Evolutionary conservation across 768 basidiomycete genomes (phyloP).

Genomic region (Agaricus subrufescens): DNA sequence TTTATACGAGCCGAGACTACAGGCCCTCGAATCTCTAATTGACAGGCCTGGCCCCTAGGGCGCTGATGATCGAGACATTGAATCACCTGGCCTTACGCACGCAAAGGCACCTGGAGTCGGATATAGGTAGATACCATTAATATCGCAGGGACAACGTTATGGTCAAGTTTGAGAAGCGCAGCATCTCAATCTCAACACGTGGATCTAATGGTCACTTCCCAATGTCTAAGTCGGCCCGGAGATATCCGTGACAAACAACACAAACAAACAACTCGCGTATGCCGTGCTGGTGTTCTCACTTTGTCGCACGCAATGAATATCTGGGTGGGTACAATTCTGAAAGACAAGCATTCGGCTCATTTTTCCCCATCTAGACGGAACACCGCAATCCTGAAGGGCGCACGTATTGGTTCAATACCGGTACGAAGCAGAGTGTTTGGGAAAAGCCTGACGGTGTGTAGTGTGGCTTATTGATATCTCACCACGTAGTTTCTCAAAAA

Average conservation of each 20-base stretch:
- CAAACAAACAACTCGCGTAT: no score
- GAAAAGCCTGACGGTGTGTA: constrained; percentile 90
- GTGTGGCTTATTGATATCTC: background rate
- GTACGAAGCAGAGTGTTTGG: constrained; percentile 90
- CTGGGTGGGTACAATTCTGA: constrained; percentile 25
- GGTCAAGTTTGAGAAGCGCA: no score
- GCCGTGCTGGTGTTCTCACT: background rate
- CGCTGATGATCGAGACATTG: background rate
- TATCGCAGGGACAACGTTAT: no score
- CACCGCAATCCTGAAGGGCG: constrained; percentile 94
- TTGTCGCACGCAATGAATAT: constrained; percentile 22
- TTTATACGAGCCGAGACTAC: background rate
- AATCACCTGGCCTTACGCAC: no score
- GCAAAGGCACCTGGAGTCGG: no score
- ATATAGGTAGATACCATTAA: no score
- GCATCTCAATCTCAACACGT: background rate
- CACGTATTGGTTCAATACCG: constrained; percentile 96
- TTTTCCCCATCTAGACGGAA: constrained; percentile 59
- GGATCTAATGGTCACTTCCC: background rate
- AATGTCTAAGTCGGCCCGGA: background rate
- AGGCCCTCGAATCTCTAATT: background rate
- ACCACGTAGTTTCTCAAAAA: background rate
- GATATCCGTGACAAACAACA: no score
- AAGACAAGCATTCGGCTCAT: background rate
- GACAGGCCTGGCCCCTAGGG: background rate